Evolutionary conservation across 441 rosid species (phyloP), one percentile per base, ranked within the genome.

Genomic region (Aleurites moluccanus): DNA sequence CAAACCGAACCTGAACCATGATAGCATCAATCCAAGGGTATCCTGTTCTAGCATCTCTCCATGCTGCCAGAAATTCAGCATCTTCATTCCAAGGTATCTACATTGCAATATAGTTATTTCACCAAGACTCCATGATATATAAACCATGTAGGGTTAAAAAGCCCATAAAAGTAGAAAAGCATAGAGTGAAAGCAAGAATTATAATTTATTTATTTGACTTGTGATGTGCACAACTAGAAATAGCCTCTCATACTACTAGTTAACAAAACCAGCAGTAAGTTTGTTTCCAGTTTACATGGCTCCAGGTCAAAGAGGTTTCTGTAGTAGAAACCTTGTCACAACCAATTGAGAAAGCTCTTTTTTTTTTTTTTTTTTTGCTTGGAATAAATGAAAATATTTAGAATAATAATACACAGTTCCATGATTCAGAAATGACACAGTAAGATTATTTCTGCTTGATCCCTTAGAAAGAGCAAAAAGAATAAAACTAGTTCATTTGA

Each of bases 21-120:
- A 92, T 92, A 63, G 99, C 99, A 91, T 95, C 98, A 78, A 95
- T 95, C 99, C 99, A 95, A 75, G 99, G 99, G 69, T 86, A 92
- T 69, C 97, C 98, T 59, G 98, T 92, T 80, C 89, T 89, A 74
- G 92, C 95, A 23, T 90, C 97, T 73, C 96, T 90, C 99, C 99
- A 95, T 83, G 98, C 93, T 57, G 83, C 83, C 61, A 95, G 85
- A 75, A 92, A 83, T 62, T 85, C 88, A 67, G 86, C 85, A 57
- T 93, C 92, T 68, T 87, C 88, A 27, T 74, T 85, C 99, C 99
- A 95, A 52, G 99, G 98, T 79, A 95, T 95, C 99, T 95, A 82
- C 21, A 78, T 56, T 13, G 20, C 72, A 75, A 70, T 53, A 13
- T 53, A 49, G 69, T 57, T 66, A 38, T 25, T 42, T 20, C 33